Evolutionary conservation across 1,284 basidiomycete species (phyloP).

Genomic region (Melampsora americana): DNA sequence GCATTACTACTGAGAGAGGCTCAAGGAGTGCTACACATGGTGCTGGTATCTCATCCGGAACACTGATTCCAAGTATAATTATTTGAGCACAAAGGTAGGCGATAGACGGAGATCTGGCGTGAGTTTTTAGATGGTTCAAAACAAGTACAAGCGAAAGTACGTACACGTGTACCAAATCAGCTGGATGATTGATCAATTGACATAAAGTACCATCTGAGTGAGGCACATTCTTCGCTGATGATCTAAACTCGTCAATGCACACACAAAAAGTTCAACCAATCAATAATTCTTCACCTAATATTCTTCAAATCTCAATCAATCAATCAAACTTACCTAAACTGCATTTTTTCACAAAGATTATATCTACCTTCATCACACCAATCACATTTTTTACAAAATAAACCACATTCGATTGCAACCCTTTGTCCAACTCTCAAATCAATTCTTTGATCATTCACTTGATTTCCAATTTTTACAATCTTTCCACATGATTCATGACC

Average conservation of each 20-base stretch:
- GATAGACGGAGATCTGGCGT: conserved; percentile 9
- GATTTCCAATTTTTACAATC: conserved; percentile 63
- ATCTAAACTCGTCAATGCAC: conserved; percentile 71
- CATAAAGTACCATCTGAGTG: conserved; percentile 90
- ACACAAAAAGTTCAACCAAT: too few species aligned
- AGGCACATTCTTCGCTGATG: conserved; percentile 83
- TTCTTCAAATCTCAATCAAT: too few species aligned
- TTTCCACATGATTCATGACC: conserved; percentile 88
- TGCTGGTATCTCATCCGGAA: conserved; percentile 71
- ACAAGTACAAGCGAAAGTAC: conserved; percentile 54
- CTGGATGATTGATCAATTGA: conserved; percentile 80
- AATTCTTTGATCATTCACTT: conserved; percentile 59
- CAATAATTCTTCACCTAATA: too few species aligned
- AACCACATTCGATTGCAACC: conserved; percentile 89
- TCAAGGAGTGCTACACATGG: conserved; percentile 82
- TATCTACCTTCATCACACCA: conserved; percentile 68
- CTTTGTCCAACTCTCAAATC: conserved; percentile 72
- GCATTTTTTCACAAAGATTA: conserved; percentile 80
- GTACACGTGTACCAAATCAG: conserved; percentile 77
- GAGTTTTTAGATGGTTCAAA: neutral
- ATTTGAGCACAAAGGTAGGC: conserved; percentile 1
- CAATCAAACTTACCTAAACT: too few species aligned
- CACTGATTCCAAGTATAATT: conserved; percentile 56
- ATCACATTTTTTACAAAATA: conserved; percentile 69
- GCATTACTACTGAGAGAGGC: conserved; percentile 82